phyloP scores from a whole-genome alignment of 2,329 filamentous ascomycete genomes.

The Hymenoscyphus occultus region DNA sequence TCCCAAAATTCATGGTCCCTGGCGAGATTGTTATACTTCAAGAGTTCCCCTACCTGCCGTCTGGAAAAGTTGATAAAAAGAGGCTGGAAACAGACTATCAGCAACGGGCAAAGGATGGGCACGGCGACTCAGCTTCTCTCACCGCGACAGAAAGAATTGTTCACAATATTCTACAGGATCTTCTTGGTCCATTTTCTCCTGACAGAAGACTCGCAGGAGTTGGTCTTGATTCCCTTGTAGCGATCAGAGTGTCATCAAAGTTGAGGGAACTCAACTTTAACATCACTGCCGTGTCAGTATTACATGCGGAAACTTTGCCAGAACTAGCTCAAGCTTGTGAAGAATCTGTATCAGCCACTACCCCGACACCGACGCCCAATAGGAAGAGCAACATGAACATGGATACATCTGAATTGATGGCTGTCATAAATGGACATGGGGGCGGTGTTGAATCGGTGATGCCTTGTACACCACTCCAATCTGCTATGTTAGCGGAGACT shows the following conservation, averaged over 20 bases:
- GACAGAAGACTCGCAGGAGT: slow-evolving; percentile 47
- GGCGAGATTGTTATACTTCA: slow-evolving; percentile 63
- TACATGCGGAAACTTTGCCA: slow-evolving; percentile 52
- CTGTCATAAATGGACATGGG: slow-evolving; percentile 30
- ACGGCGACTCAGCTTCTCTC: slow-evolving; percentile 28
- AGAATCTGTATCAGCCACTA: slow-evolving; percentile 18
- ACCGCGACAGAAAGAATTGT: slow-evolving; percentile 27
- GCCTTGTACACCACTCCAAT: slow-evolving; percentile 70
- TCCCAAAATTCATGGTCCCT: slow-evolving; percentile 82
- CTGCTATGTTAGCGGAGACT: slow-evolving; percentile 78
- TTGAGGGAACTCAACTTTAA: slow-evolving; percentile 56
- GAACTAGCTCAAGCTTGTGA: slow-evolving; percentile 38
- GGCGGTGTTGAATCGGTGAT: slow-evolving; percentile 47
- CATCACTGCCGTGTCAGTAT: slow-evolving; percentile 57
- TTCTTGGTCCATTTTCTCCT: slow-evolving; percentile 29
- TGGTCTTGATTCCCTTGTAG: slow-evolving; percentile 65
- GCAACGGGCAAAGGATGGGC: slow-evolving; percentile 23
- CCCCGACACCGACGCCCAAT: not conserved
- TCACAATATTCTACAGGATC: slow-evolving; percentile 22
- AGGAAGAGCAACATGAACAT: not conserved
- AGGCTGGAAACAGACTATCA: slow-evolving; percentile 55
- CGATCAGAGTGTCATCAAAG: slow-evolving; percentile 61
- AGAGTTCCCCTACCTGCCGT: slow-evolving; percentile 71
- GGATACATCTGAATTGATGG: not conserved
- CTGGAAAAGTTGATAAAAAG: slow-evolving; percentile 78